Conservation (phyloP, 495 filamentous ascomycete species). For the Penicillium herquei region DNA sequence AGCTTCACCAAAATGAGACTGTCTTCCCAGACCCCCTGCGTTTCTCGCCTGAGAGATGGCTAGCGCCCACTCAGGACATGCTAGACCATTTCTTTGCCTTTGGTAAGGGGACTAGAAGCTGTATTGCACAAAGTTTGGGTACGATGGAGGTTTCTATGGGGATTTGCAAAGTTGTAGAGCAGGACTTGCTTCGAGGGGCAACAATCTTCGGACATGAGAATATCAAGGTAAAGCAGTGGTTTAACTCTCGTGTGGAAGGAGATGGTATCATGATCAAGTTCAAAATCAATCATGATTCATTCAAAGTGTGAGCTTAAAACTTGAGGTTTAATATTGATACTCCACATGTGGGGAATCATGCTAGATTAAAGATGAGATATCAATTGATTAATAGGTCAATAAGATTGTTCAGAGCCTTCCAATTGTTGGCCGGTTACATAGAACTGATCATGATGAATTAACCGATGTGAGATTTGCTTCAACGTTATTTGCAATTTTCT, state of each 20-base stretch:
- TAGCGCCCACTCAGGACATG: constrained; percentile 36
- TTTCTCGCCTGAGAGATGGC: constrained; percentile 55
- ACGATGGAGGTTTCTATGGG: constrained; percentile 37
- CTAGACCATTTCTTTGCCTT: constrained; percentile 44
- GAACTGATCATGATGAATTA: too few species aligned
- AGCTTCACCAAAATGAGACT: constrained; percentile 43
- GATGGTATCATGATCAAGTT: constrained; percentile 25
- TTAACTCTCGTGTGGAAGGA: constrained; percentile 40
- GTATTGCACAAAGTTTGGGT: constrained; percentile 51
- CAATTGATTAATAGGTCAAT: too few species aligned
- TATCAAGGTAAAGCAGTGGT: constrained; percentile 51
- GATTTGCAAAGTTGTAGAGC: constrained; percentile 33
- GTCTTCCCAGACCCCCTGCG: constrained; percentile 41
- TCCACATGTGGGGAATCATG: too few species aligned
- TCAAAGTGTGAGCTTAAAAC: too few species aligned
- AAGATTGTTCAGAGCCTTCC: too few species aligned
- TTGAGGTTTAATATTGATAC: too few species aligned
- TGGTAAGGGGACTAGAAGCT: constrained; percentile 46
- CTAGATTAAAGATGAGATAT: too few species aligned
- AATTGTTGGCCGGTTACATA: too few species aligned
- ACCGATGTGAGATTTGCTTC: too few species aligned
- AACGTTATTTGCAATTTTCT: too few species aligned
- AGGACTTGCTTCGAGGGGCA: constrained; percentile 41
- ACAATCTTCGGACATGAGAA: constrained; percentile 16
- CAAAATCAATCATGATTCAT: not conserved